phyloP scores from a whole-genome alignment of 2,329 filamentous ascomycete species.

The Orbilia oligospora region DNA sequence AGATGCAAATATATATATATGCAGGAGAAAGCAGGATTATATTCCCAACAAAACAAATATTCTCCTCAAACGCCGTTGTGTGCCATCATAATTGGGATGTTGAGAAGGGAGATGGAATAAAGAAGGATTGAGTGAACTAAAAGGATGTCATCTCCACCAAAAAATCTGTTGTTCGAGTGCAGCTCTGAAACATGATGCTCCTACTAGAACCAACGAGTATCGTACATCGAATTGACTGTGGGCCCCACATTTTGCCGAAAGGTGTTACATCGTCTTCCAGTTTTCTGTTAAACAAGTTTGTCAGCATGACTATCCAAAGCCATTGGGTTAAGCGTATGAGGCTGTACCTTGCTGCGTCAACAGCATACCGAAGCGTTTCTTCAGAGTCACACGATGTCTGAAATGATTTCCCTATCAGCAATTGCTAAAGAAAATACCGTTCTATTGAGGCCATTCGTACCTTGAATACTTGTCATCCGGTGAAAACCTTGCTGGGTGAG shows the following conservation, averaged over 20 bases:
- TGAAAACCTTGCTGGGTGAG: slow-evolving; percentile 95
- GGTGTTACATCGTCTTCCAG: slow-evolving; percentile 63
- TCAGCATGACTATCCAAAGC: neutral
- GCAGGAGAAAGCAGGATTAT: neutral
- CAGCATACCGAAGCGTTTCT: slow-evolving; percentile 91
- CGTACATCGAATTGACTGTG: slow-evolving; percentile 9
- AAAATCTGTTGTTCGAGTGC: neutral
- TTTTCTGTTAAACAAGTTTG: slow-evolving; percentile 65
- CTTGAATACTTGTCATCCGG: slow-evolving; percentile 98
- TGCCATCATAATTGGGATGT: slow-evolving; percentile 19
- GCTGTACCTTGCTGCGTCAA: slow-evolving; percentile 79
- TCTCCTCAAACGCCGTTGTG: slow-evolving; percentile 38
- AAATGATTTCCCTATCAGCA: neutral
- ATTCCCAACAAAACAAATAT: neutral
- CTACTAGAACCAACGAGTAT: slow-evolving; percentile 1
- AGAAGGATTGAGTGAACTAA: neutral
- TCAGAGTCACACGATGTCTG: slow-evolving; percentile 92
- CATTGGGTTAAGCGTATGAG: neutral
- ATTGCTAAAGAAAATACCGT: neutral
- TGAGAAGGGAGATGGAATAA: neutral
- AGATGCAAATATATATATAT: neutral
- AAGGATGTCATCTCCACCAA: slow-evolving; percentile 6
- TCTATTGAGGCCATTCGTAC: slow-evolving; percentile 66
- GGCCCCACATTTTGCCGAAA: neutral
- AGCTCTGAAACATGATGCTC: neutral